Percentiles rank a stretch among this genome's conserved stretches.
phyloP scores from a whole-genome alignment of 1,284 basidiomycete genomes.

The Peniophora sp. region DNA sequence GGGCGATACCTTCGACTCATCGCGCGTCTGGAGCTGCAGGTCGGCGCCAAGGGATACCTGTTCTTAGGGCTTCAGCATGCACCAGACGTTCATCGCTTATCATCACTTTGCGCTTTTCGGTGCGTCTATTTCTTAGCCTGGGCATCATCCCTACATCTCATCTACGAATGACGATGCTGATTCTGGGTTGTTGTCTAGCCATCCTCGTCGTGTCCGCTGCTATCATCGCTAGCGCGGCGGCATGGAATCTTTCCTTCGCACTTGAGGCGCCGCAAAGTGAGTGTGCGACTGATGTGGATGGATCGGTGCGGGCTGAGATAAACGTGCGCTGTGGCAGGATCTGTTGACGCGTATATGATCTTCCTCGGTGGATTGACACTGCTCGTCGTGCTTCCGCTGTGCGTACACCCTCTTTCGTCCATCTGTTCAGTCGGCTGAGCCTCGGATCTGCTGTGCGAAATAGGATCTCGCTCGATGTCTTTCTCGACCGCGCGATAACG shows the following conservation, averaged over 20 bases:
- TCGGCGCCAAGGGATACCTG: too few species aligned
- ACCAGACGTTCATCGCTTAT: slow-evolving; percentile 10
- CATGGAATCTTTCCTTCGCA: slow-evolving; percentile 59
- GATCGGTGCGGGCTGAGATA: background rate
- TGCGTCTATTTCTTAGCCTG: slow-evolving; percentile 10
- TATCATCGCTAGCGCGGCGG: slow-evolving; percentile 54
- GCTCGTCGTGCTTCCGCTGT: slow-evolving; percentile 54
- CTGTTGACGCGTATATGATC: slow-evolving; percentile 54
- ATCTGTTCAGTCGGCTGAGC: background rate
- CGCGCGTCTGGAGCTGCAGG: too few species aligned
- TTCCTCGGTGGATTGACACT: slow-evolving; percentile 55
- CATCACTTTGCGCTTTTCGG: slow-evolving; percentile 25
- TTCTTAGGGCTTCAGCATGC: background rate
- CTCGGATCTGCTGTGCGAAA: background rate
- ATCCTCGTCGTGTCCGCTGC: slow-evolving; percentile 59
- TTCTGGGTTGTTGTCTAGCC: slow-evolving; percentile 26
- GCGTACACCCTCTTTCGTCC: slow-evolving; percentile 16
- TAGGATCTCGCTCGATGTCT: slow-evolving; percentile 57
- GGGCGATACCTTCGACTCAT: too few species aligned
- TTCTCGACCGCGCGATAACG: slow-evolving; percentile 41
- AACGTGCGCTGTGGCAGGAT: slow-evolving; percentile 21
- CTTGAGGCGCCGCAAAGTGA: slow-evolving; percentile 17
- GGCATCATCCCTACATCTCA: background rate
- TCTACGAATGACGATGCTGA: background rate
- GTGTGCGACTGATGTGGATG: slow-evolving; percentile 15